Base-by-base conservation (phyloP, 108 stramenopile species). In the Skeletonema marinoi region DNA sequence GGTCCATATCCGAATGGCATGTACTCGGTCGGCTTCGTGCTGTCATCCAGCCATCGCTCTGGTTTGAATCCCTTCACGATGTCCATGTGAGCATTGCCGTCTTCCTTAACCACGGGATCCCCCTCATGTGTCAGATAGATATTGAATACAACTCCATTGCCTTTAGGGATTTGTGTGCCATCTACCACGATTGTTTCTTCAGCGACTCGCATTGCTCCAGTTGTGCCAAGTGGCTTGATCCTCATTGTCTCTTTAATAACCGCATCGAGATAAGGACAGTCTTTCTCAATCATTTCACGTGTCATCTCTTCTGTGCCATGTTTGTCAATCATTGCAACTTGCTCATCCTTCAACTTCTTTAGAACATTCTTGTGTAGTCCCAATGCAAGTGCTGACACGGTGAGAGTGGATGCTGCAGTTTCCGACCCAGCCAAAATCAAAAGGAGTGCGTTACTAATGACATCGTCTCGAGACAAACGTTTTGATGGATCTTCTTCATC, bases 1-100 rank as follows among this genome's bases (percentile, higher is more conserved):
- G 85, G 85, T 32, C 88, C 88, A 48, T 30, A 68, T 7, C 88
- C 88, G 65, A 84, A 83, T 1, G 85, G 83, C 58, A 88, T 73
- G 68, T 67, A 88, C 32, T 83, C 85, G 17, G 77, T 63, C 16
- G 77, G 77, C 61, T 77, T 71, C 21, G 77, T 82, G 19, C 8
- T 13, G 0, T 74, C 71, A 30, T 71, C 19, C 44, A 82, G 32
- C 87, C 87, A 88, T 44, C 85, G 61, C 56, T 84, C 79, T 1
- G 82, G 85, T 42, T 73, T 63, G 61, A 86, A 88, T 12, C 83
- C 85, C 63, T 80, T 50, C 16, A 69, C 74, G 9, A 85, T 80
- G 66, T 88, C 82, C 83, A 86, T 81, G 41, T 88, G 85, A 30
- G 79, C 75, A 16, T 50, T 68, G 12, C 65, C 56, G 6, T 70